phyloP scores from a whole-genome alignment of 805 yeast species.

The Yamadazyma kitorensis region DNA sequence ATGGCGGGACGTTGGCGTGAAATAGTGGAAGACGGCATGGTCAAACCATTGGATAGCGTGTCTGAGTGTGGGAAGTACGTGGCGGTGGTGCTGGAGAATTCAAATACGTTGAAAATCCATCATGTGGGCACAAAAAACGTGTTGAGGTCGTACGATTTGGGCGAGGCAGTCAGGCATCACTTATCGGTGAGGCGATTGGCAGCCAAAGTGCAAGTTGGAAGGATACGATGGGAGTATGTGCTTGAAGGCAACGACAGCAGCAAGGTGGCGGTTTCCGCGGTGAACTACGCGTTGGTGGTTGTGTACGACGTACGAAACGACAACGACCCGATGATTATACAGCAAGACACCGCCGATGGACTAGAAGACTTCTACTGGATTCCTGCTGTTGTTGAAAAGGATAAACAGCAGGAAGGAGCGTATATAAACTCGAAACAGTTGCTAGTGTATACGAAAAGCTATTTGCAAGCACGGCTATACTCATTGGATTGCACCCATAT shows the following conservation, averaged over 20 bases:
- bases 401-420: slow-evolving; percentile 20
- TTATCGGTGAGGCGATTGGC: slow-evolving; percentile 1
- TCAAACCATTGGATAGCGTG: too few species aligned
- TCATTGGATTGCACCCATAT: slow-evolving; percentile 36
- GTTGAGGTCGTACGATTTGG: slow-evolving; percentile 9
- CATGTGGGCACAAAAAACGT: slow-evolving; percentile 1
- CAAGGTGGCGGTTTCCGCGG: slow-evolving; percentile 30
- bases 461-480: slow-evolving; percentile 30
- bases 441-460: slow-evolving; percentile 25
- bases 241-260: slow-evolving; percentile 12
- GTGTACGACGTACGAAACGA: slow-evolving; percentile 22
- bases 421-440: slow-evolving; percentile 33
- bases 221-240: slow-evolving; percentile 12
- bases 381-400: slow-evolving; percentile 18
- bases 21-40: too few species aligned
- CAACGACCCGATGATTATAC: slow-evolving; percentile 28
- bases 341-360: slow-evolving; percentile 25
- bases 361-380: slow-evolving; percentile 35
- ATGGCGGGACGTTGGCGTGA: too few species aligned
- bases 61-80: slow-evolving; percentile 7
- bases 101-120: slow-evolving; percentile 8
- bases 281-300: slow-evolving; percentile 16
- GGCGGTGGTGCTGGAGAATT: slow-evolving; percentile 1
- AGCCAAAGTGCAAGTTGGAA: background rate
- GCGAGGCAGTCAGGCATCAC: slow-evolving; percentile 3